Percentiles rank a stretch among this genome's conserved stretches.
Evolutionary conservation across 345 rosid species (phyloP).

Genomic region (Toxicodendron radicans): DNA sequence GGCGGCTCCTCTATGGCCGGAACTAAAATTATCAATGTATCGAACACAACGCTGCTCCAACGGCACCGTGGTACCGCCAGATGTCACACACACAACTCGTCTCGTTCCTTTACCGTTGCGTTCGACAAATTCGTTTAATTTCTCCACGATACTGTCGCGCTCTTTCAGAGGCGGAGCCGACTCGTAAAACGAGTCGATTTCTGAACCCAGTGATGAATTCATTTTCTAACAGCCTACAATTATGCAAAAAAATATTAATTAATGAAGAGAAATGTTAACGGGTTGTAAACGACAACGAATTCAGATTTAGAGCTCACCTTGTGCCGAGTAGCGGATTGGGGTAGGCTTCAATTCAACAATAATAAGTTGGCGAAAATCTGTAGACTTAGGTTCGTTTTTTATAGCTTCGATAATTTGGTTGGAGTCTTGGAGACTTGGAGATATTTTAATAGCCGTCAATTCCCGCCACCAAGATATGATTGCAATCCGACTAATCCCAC

Average conservation of each 20-base stretch:
- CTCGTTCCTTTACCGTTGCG: conserved; percentile 33
- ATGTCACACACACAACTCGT: conserved; percentile 79
- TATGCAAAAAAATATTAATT: too few species aligned
- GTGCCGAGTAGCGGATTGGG: not conserved
- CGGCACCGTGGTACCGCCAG: conserved; percentile 96
- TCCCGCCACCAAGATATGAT: conserved; percentile 29
- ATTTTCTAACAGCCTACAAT: conserved; percentile 20
- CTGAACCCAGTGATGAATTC: conserved; percentile 43
- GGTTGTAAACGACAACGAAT: not conserved
- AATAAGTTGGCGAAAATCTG: too few species aligned
- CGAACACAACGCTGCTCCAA: conserved; percentile 95
- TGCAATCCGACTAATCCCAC: not conserved
- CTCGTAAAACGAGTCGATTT: conserved; percentile 56
- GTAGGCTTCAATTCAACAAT: too few species aligned
- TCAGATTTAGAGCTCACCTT: not conserved
- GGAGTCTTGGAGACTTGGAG: too few species aligned
- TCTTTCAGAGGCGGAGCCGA: conserved; percentile 79
- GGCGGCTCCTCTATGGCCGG: conserved; percentile 76
- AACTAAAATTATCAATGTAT: conserved; percentile 85
- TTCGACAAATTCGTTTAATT: conserved; percentile 49
- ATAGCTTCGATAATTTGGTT: not conserved
- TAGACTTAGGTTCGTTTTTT: not conserved
- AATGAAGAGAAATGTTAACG: not conserved
- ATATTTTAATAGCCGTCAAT: conserved; percentile 21
- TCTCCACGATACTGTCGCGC: conserved; percentile 30